These are phyloP conservation scores for Coix lacrymajobi DNA, from an alignment of 176 grass and related monocot species.

Conservation along the genomic window DNA sequence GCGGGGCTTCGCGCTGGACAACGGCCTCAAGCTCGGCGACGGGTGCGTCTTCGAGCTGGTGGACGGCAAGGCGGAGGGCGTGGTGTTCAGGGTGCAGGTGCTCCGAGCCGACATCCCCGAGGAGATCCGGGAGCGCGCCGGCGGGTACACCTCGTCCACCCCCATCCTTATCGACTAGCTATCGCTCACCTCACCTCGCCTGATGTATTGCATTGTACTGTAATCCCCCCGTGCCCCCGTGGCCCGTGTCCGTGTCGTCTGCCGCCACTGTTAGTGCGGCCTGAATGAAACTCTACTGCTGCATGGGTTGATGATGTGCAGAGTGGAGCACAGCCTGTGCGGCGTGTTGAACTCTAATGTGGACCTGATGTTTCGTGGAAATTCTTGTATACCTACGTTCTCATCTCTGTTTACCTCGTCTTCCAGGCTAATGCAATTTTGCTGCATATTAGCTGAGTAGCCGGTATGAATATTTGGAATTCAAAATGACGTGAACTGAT, in stretches of 20 bases:
- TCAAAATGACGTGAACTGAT: no score
- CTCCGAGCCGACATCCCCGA: slow-evolving; percentile 32
- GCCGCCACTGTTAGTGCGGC: background rate
- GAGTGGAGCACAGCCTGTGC: no score
- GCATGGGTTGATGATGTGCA: no score
- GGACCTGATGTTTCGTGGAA: no score
- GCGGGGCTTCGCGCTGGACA: slow-evolving; percentile 36
- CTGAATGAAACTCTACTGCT: background rate
- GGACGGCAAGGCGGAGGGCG: background rate
- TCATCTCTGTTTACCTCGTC: no score
- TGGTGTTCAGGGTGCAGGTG: slow-evolving; percentile 48
- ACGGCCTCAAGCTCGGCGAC: slow-evolving; percentile 29
- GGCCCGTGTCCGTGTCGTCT: no score
- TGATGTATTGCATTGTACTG: background rate
- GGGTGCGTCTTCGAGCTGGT: slow-evolving; percentile 50
- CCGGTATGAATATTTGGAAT: no score
- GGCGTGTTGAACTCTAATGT: no score
- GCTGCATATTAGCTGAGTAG: no score
- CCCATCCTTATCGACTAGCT: slow-evolving; percentile 58
- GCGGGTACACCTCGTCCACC: slow-evolving; percentile 24
- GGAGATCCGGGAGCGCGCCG: background rate
- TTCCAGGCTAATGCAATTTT: no score
- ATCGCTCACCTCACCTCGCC: no score
- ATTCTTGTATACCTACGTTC: no score
- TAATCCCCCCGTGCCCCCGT: background rate